Base-by-base conservation (phyloP, 306 rosid genomes). In the Senna tora region DNA sequence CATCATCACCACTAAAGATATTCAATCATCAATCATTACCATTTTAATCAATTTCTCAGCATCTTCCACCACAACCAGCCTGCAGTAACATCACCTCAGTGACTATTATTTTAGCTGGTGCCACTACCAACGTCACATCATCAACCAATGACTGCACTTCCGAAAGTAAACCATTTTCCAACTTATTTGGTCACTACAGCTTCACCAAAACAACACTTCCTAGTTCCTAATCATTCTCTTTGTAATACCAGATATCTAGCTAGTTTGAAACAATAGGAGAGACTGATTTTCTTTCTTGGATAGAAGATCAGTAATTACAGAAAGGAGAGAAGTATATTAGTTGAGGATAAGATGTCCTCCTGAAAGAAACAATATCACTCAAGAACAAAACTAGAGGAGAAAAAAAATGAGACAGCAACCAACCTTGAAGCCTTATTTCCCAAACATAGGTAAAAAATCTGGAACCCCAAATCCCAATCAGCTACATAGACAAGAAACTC, bases 361-460 rank as follows among this genome's bases (percentile, higher is more conserved):
- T 51, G 10, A 16, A 51, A 51, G 56, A 42, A 28, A 41, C 51
- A 39, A 41, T 11, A 20, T 28, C 49, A 5, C 49, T 61, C 49
- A 34, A 61, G 19, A 59, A 16, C 25, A 7, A 4, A 34, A 45
- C 17, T 38, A 51, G 21, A 61, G 43, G 36, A 33, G 33, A 32
- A 49, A 12, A 12, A 34, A 68, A 19, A 36, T 22, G 25, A 54
- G 39, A 45, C 36, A 6, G 51, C 39, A 75, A 32, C 38, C 59
- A 75, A 32, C 25, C 51, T 30, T 19, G 30, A 75, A 55, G 51
- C 49, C 64, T 54, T 75, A 19, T 6, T 34, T 30, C 42, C 46
- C 47, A 61, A 61, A 19, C 41, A 41, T 22, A 7, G 15, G 54
- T 17, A 34, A 64, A 53, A 57, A 17, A 42, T 33, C 53, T 25